Evolutionary conservation across 148 eudicot genomes (phyloP).

Genomic region (Linanthus parryae): DNA sequence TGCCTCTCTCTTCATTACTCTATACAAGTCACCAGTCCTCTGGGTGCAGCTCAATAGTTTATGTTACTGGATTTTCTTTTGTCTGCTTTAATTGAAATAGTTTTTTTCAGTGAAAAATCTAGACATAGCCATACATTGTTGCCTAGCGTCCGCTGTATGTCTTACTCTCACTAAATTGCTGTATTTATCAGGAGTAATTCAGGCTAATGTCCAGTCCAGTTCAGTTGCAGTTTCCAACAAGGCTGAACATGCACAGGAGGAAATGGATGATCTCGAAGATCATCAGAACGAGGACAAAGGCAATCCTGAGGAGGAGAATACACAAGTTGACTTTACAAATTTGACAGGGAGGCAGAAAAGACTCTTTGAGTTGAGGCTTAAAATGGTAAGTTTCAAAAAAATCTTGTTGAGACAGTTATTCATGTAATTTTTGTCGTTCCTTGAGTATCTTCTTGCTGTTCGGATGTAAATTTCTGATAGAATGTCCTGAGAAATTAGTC

Average conservation of each 20-base stretch:
- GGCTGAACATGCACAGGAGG: conserved; percentile 29
- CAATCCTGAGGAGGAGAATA: conserved; percentile 22
- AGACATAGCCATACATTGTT: no score
- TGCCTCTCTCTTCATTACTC: no score
- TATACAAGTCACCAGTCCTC: no score
- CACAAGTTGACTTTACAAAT: conserved; percentile 33
- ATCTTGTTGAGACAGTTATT: background rate
- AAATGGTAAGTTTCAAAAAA: conserved; percentile 44
- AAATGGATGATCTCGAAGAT: conserved; percentile 25
- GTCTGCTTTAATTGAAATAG: no score
- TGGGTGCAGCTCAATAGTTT: no score
- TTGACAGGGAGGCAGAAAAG: conserved; percentile 82
- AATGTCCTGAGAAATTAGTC: background rate
- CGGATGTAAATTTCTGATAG: background rate
- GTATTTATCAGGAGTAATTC: background rate
- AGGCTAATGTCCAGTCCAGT: conserved; percentile 8
- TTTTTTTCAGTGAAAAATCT: no score
- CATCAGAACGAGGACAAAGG: conserved; percentile 32
- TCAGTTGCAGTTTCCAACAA: conserved; percentile 22
- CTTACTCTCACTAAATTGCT: no score
- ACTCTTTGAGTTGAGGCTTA: conserved; percentile 76
- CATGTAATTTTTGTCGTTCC: background rate
- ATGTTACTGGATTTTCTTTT: no score
- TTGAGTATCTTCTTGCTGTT: background rate
- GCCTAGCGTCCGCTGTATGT: no score